Percentiles rank a stretch among this genome's conserved stretches.
phyloP scores from a whole-genome alignment of 495 filamentous ascomycete species.

The Amphirosellinia nigrospora region DNA sequence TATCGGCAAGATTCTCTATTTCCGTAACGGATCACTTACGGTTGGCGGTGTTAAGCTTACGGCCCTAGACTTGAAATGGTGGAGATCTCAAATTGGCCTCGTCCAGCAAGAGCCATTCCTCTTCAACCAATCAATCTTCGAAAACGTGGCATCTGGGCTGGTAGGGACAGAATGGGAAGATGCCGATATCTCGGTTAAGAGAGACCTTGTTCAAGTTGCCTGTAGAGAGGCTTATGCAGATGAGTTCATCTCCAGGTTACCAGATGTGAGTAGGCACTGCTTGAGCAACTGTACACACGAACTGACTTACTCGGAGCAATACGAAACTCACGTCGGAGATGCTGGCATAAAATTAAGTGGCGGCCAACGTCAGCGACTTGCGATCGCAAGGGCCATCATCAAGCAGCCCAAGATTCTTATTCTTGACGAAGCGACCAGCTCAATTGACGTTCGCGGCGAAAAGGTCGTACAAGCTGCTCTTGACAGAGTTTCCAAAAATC shows the following conservation, averaged over 20 bases:
- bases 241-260: slow-evolving; percentile 64
- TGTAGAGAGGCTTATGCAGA: slow-evolving; percentile 67
- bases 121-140: slow-evolving; percentile 70
- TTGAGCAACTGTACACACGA: neutral
- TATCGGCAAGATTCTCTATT: slow-evolving; percentile 41
- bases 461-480: slow-evolving; percentile 64
- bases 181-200: slow-evolving; percentile 56
- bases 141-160: slow-evolving; percentile 69
- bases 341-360: slow-evolving; percentile 65
- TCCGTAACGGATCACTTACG: slow-evolving; percentile 57
- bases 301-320: slow-evolving; percentile 48
- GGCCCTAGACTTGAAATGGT: slow-evolving; percentile 65
- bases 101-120: slow-evolving; percentile 75
- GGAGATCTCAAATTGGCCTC: slow-evolving; percentile 67
- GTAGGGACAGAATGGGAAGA: slow-evolving; percentile 67
- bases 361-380: slow-evolving; percentile 69
- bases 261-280: slow-evolving; percentile 49
- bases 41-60: slow-evolving; percentile 61
- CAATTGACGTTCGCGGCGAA: slow-evolving; percentile 64
- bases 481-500: slow-evolving; percentile 57
- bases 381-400: slow-evolving; percentile 74
- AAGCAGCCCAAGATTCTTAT: slow-evolving; percentile 82
- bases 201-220: slow-evolving; percentile 61
- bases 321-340: slow-evolving; percentile 68
- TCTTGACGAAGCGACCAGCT: slow-evolving; percentile 80